A percentile compares a stretch with the other conserved stretches of the same genome.
These are phyloP conservation scores for Guyanaporus albipodus DNA, from an alignment of 768 basidiomycete species.

Conservation along the genomic window DNA sequence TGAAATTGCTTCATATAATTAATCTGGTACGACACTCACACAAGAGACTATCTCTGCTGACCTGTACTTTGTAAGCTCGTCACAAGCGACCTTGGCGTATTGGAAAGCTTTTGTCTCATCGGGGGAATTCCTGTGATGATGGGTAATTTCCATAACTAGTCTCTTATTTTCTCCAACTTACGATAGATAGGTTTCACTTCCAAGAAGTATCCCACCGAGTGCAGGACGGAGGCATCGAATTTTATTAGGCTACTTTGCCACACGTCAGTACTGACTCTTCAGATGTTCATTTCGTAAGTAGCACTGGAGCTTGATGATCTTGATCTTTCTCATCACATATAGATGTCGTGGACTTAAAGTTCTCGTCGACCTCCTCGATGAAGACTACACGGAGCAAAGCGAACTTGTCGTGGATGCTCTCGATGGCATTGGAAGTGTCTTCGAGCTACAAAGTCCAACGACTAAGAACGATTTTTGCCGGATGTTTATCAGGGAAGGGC, in stretches of 20 bases:
- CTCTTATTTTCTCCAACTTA: constrained; percentile 4
- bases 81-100: constrained; percentile 70
- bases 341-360: constrained; percentile 95
- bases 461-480: constrained; percentile 98
- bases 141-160: constrained; percentile 42
- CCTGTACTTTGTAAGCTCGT: constrained; percentile 42
- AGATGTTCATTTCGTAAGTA: constrained; percentile 97
- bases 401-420: constrained; percentile 91
- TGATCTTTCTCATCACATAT: constrained; percentile 1
- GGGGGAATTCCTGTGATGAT: constrained; percentile 96
- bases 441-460: constrained; percentile 93
- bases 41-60: neutral
- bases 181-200: constrained; percentile 73
- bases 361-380: constrained; percentile 93
- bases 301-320: neutral
- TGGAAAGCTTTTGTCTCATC: constrained; percentile 95
- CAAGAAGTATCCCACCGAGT: constrained; percentile 90
- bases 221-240: constrained; percentile 90
- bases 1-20: constrained; percentile 83
- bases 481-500: constrained; percentile 95
- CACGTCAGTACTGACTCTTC: constrained; percentile 88
- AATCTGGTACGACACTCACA: constrained; percentile 57
- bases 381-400: constrained; percentile 89
- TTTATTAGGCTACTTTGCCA: constrained; percentile 92
- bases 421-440: constrained; percentile 92